Evolutionary conservation across 139 green algal species (phyloP), one percentile per base, ranked within the genome.

Genomic region (Yamagishiella unicocca): DNA sequence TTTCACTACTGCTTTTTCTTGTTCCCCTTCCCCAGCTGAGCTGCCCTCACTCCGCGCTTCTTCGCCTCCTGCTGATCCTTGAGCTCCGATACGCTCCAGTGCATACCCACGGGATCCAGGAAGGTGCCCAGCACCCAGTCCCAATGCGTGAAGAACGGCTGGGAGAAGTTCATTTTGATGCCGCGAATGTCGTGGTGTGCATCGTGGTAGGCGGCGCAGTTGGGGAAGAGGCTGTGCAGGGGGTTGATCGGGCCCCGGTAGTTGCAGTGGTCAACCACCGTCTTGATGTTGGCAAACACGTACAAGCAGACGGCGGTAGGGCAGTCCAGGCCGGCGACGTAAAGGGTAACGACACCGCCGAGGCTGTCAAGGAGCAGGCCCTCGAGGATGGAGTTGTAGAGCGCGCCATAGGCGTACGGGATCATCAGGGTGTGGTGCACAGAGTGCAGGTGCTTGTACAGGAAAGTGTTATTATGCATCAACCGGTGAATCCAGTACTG

Each of bases 361-460:
- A 95, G 35, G 10, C 92, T 94, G 82, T 96, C 94, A n/a, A 96
- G 83, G 14, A 96, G 43, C 31, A 96, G 38, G 1, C 89, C 93
- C 75, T 96, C 94, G 10, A 96, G 29, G 0, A 94, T 92, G 70
- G 95, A 93, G 89, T 96, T 96, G 90, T 95, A 96, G 27, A 96
- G 89, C 5, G 94, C 94, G 9, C 94, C 94, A 42, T 87, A 94
- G 7, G 94, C 92, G 40, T 95, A 96, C 27, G 92, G 92, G 29
- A 93, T 89, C 19, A 90, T 55, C 54, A 96, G 88, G 4, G 86
- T 87, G 83, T 96, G 94, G 89, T 96, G 94, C 35, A 85, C 85
- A 43, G 81, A 92, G 82, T 96, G 94, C 35, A 96, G 68, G 64
- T 93, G 75, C 46, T 94, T 95, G 91, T 96, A 96, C 0, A 96